Conservation (phyloP, 129 eudicot species). For the Flaveria robusta region DNA sequence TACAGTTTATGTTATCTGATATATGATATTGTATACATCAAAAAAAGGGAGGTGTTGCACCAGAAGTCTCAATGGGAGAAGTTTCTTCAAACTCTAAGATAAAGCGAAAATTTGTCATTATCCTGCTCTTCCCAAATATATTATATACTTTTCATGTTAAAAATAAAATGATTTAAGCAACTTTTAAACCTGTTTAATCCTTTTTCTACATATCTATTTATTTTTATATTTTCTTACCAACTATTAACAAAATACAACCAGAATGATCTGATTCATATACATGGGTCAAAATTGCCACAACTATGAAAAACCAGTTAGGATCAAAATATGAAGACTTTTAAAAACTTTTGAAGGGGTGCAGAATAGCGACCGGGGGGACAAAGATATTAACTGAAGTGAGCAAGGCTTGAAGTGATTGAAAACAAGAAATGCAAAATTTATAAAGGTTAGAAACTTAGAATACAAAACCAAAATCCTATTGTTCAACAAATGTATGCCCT, state of each 20-base stretch:
- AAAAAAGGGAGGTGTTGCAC: too few relatives aligned
- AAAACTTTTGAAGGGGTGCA: neutral
- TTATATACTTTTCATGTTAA: too few relatives aligned
- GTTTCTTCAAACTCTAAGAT: too few relatives aligned
- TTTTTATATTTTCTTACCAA: neutral
- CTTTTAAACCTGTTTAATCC: neutral
- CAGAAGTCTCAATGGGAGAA: too few relatives aligned
- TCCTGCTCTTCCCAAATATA: too few relatives aligned
- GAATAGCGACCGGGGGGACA: neutral
- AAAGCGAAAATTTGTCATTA: too few relatives aligned
- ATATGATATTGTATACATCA: too few relatives aligned
- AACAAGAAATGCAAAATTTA: neutral
- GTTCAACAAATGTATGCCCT: slow-evolving; percentile 23
- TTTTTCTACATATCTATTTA: neutral
- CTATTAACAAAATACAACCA: neutral
- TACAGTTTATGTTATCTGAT: too few relatives aligned
- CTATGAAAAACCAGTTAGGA: neutral
- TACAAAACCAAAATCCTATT: slow-evolving; percentile 36
- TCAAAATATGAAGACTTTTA: too few relatives aligned
- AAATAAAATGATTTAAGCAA: too few relatives aligned
- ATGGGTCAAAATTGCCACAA: neutral
- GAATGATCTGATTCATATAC: neutral
- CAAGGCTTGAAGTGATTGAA: neutral
- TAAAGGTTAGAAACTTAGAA: slow-evolving; percentile 7
- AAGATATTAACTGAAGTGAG: too few relatives aligned